Evolutionary conservation across 2,329 filamentous ascomycete species (phyloP), one percentile per base, ranked within the genome.

Genomic region (Trichoderma endophyticum): DNA sequence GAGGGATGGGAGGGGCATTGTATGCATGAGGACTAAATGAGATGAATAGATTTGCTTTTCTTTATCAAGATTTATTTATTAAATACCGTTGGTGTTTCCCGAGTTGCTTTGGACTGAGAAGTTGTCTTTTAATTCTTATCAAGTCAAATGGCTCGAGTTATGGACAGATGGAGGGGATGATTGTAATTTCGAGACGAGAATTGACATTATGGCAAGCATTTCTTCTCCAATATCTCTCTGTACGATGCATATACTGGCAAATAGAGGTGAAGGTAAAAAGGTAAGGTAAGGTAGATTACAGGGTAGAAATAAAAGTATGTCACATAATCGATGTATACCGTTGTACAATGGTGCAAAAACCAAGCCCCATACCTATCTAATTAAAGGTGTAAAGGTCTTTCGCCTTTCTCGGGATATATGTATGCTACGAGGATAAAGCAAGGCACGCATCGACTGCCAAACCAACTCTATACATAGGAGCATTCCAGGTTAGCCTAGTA

Each of bases 391-490:
- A 11, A n/a, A 30, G 11, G n/a, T 24, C 30, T 32, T 32, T 43
- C 59, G 60, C 32, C 32, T n/a, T 32, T 18, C 18, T 24, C 15
- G 32, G 24, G 14, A 59, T 54, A 24, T 54, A 48, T 48, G 56
- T 39, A 28, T 63, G 59, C 71, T 79, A 87, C 54, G 82, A 80
- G 43, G 86, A 88, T 71, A 96, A 84, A 73, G 93, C 92, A 75
- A 96, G 87, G 81, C 93, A 96, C 62, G 93, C 93, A 82, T 96
- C 93, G 54, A 96, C 93, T n/a, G 93, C 93, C 76, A 94, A 84
- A 51, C 93, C 93, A 77, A 96, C 93, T 81, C 93, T 94, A 76
- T 66, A 43, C 39, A 64, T 3, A 14, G 18, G 5, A 18, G 26
- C 4, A 69, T 11, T 28, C 57, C 1, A 54, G 32, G 67, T 70